Percentiles rank a stretch among this genome's conserved stretches.
phyloP scores from a whole-genome alignment of 768 basidiomycete species.

The Amanita pallidorosea region DNA sequence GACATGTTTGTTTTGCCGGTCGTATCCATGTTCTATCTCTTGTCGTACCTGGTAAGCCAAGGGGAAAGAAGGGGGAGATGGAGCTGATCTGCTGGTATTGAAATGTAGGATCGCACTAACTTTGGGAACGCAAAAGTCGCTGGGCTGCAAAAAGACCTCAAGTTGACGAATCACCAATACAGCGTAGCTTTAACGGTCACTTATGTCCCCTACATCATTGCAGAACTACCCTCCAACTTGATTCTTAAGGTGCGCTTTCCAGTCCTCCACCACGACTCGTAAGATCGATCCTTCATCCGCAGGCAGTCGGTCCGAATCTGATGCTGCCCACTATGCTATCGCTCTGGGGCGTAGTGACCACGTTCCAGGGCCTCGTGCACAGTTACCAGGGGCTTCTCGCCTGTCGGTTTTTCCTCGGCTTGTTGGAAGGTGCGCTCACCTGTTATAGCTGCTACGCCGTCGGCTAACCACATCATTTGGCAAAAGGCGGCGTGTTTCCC shows the following conservation, averaged over 20 bases:
- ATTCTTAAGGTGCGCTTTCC: slow-evolving; percentile 32
- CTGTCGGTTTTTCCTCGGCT: slow-evolving; percentile 41
- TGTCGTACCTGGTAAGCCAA: slow-evolving; percentile 39
- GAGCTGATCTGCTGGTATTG: background rate
- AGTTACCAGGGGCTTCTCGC: slow-evolving; percentile 32
- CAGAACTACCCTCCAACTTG: slow-evolving; percentile 54
- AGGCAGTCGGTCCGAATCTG: slow-evolving; percentile 45
- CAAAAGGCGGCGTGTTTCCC: slow-evolving; percentile 43
- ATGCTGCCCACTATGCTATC: slow-evolving; percentile 52
- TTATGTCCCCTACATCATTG: slow-evolving; percentile 43
- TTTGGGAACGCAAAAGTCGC: slow-evolving; percentile 53
- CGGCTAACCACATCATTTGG: background rate
- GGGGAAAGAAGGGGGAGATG: background rate
- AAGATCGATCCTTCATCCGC: background rate
- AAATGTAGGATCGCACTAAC: slow-evolving; percentile 39
- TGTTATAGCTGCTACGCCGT: background rate
- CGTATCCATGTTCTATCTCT: slow-evolving; percentile 37
- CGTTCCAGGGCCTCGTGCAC: slow-evolving; percentile 49
- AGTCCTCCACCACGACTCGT: slow-evolving; percentile 2
- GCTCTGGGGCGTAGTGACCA: slow-evolving; percentile 58
- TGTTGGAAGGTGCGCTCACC: slow-evolving; percentile 30
- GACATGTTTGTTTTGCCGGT: slow-evolving; percentile 38
- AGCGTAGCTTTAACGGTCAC: slow-evolving; percentile 38
- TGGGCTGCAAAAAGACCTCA: slow-evolving; percentile 43
- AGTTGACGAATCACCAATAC: slow-evolving; percentile 39